These are phyloP conservation scores for Fusarium sp. DNA, from an alignment of 2,329 filamentous ascomycete genomes.

Conservation along the genomic window DNA sequence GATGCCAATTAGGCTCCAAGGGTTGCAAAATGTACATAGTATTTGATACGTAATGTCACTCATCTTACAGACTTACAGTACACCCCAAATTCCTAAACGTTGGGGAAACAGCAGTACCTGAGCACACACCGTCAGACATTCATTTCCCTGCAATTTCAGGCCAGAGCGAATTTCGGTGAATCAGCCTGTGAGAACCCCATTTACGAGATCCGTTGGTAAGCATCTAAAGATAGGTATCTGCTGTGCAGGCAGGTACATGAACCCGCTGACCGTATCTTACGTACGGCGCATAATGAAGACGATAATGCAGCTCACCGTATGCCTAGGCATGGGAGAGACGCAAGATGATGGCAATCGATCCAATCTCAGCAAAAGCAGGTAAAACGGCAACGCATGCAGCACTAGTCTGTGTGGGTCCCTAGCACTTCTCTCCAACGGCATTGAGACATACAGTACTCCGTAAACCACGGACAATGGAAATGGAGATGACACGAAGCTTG, in stretches of 20 bases:
- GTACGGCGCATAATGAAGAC: conserved; percentile 12
- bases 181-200: conserved; percentile 24
- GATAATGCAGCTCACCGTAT: conserved; percentile 33
- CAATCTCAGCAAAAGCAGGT: conserved; percentile 42
- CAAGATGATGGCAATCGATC: conserved; percentile 37
- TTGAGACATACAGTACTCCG: conserved; percentile 6
- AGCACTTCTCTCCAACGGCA: conserved; percentile 12
- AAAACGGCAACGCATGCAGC: conserved; percentile 32
- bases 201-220: conserved; percentile 2
- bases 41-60: conserved; percentile 32
- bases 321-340: conserved; percentile 23
- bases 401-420: conserved; percentile 13
- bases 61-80: too few species aligned
- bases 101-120: conserved; percentile 27
- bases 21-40: conserved; percentile 12
- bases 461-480: not conserved
- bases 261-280: conserved; percentile 36
- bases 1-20: conserved; percentile 25
- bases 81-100: conserved; percentile 10
- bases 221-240: conserved; percentile 25
- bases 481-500: conserved; percentile 8
- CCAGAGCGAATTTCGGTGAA: conserved; percentile 26
- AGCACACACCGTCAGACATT: conserved; percentile 22
- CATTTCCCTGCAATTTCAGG: conserved; percentile 25
- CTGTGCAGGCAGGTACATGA: not conserved